Conservation (phyloP, 164 flowering plant genomes). For the Kalanchoe fedtschenkoi region DNA sequence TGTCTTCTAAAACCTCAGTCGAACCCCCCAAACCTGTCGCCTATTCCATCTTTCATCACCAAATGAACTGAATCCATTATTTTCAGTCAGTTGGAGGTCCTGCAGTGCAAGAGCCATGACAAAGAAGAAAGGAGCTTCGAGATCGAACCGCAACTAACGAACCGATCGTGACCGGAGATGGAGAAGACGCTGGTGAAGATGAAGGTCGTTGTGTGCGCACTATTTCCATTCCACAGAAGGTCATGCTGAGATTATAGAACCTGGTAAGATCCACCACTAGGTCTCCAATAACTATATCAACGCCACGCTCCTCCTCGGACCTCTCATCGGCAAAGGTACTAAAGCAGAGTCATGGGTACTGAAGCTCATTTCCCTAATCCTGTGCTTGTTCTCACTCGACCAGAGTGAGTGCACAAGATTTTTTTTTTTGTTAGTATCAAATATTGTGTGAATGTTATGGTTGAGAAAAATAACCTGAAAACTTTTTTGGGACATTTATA, state of each 20-base stretch:
- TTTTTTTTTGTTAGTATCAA: too few relatives aligned
- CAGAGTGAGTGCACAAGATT: too few relatives aligned
- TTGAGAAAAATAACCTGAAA: too few relatives aligned
- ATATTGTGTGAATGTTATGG: too few relatives aligned
- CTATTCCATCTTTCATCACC: too few relatives aligned
- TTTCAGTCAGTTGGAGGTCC: too few relatives aligned
- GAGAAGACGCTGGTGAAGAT: constrained; percentile 53
- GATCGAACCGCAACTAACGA: background rate
- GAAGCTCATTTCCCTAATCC: constrained; percentile 3
- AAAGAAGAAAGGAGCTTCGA: background rate
- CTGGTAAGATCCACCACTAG: constrained; percentile 53
- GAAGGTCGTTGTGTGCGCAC: constrained; percentile 62
- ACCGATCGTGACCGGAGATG: constrained; percentile 22
- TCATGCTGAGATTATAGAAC: constrained; percentile 66
- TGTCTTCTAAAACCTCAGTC: too few relatives aligned
- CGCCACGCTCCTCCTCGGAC: constrained; percentile 48
- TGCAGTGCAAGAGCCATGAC: background rate
- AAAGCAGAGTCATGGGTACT: constrained; percentile 64
- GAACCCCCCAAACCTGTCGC: too few relatives aligned
- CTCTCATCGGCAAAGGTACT: constrained; percentile 52
- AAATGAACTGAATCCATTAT: too few relatives aligned
- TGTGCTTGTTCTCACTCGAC: too few relatives aligned
- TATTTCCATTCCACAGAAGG: constrained; percentile 81
- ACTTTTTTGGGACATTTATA: too few relatives aligned
- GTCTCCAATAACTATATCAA: constrained; percentile 70